Percentiles rank a stretch among this genome's conserved stretches.
These are phyloP conservation scores for Boletellus deceptivus DNA, from an alignment of 1,284 basidiomycete genomes.

Conservation along the genomic window DNA sequence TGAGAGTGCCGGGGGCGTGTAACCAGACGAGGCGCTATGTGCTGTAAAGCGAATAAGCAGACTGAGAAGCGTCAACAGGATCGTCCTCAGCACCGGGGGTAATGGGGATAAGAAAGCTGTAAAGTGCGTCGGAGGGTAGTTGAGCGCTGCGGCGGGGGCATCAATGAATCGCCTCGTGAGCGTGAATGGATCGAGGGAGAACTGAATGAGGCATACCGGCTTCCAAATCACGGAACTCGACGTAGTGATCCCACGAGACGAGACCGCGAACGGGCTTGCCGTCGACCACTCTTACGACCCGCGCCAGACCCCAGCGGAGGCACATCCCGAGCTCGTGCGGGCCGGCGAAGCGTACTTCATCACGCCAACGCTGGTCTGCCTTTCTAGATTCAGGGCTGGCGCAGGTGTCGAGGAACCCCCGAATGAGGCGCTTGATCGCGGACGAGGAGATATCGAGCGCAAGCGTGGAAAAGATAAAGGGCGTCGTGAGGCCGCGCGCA, in stretches of 20 bases:
- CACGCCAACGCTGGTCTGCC: conserved; percentile 60
- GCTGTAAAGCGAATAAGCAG: conserved; percentile 81
- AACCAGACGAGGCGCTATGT: conserved; percentile 74
- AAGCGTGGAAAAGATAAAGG: conserved; percentile 84
- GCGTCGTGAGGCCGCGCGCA: conserved; percentile 77
- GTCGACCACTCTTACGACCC: conserved; percentile 62
- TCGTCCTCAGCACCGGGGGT: conserved; percentile 51
- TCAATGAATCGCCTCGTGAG: conserved; percentile 24
- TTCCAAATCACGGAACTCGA: conserved; percentile 75
- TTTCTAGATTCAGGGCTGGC: conserved; percentile 41
- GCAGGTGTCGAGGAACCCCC: conserved; percentile 67
- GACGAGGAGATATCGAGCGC: conserved; percentile 79
- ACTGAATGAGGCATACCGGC: conserved; percentile 62
- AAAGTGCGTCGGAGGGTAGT: conserved; percentile 72
- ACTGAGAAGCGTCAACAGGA: conserved; percentile 67
- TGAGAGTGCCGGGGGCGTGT: conserved; percentile 80
- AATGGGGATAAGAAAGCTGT: conserved; percentile 55
- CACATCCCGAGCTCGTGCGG: conserved; percentile 86
- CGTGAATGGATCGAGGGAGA: conserved; percentile 19
- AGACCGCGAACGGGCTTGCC: conserved; percentile 69
- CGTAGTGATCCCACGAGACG: conserved; percentile 76
- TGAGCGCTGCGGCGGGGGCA: conserved; percentile 39
- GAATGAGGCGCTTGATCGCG: conserved; percentile 71
- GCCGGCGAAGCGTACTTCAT: conserved; percentile 78
- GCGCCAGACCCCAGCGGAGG: conserved; percentile 79